Evolutionary conservation across 1,284 basidiomycete species (phyloP), one percentile per base, ranked within the genome.

Genomic region (Psilocybe mexicana): DNA sequence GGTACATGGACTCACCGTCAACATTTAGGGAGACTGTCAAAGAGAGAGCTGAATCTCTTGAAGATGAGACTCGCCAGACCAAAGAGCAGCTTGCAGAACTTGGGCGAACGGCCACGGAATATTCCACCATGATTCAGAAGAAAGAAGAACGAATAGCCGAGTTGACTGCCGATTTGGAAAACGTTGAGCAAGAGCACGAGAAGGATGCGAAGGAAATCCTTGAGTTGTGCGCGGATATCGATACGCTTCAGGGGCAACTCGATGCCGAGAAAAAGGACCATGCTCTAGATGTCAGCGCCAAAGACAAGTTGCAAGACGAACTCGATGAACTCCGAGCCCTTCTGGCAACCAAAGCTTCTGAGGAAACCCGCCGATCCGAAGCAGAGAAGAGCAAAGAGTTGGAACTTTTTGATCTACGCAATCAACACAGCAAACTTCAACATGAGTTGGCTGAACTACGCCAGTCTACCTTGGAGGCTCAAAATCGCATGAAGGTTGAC

Each of bases 331-430:
- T 96, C 3, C 86, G 95, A 5, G 77, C 82, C 23, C 73, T 93
- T 18, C 86, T 97, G 78, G 87, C 89, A 54, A 90, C 92, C 4
- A 96, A 95, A 74, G 85, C 87, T 0, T 90, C 87, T 23, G 95
- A 97, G 69, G 94, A 95, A 67, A 88, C 85, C 35, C 88, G 90
- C 57, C 85, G 92, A 25, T 84, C 82, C 50, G 93, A 97, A 70
- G 91, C 87, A 1, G 93, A 94, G 72, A 90, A 89, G 71, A 92
- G 91, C 74, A 92, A 90, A 68, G 94, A 96, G 64, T 82, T 87
- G 45, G 96, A 98, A 71, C 83, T 97, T 18, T 72, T 76, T 1
- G 80, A 85, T 28, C 77, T 98, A 8, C 88, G 96, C n/a, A 72
- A 73, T 8, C 88, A 94, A 67, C 83, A 85, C 36, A 69, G 72